Conservation (phyloP, 331 rosid species). For the Prunus yedoensis region DNA sequence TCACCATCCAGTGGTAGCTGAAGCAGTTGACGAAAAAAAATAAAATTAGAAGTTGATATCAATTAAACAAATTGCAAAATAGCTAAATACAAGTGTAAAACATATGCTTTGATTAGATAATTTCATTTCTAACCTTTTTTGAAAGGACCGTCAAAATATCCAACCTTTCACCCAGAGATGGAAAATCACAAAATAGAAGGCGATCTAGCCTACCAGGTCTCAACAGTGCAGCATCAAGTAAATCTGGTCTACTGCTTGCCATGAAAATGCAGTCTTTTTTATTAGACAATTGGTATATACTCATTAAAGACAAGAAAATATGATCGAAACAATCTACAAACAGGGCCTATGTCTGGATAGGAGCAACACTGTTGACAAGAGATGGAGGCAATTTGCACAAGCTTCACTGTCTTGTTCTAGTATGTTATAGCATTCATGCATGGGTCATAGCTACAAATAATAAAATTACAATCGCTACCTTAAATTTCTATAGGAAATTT, state of each 20-base stretch:
- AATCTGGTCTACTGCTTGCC: conserved; percentile 92
- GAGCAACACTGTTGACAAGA: background rate
- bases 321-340: conserved; percentile 1
- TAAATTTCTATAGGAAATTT: background rate
- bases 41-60: too few species aligned
- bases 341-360: too few species aligned
- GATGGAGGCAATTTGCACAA: background rate
- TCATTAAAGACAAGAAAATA: background rate
- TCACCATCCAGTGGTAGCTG: conserved; percentile 76
- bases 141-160: conserved; percentile 88
- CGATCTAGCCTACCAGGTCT: conserved; percentile 97
- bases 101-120: conserved; percentile 4
- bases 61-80: background rate
- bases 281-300: conserved; percentile 8
- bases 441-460: background rate
- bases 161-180: conserved; percentile 72
- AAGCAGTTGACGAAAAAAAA: background rate
- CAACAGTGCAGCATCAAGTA: conserved; percentile 91
- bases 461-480: background rate
- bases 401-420: background rate
- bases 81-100: conserved; percentile 5
- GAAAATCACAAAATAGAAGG: conserved; percentile 91
- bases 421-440: background rate
- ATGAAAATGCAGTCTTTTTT: conserved; percentile 20
- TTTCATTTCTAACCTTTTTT: conserved; percentile 57